Conservation (phyloP, 192 early-diverging fungal genomes). For the Coemansia biformis region DNA sequence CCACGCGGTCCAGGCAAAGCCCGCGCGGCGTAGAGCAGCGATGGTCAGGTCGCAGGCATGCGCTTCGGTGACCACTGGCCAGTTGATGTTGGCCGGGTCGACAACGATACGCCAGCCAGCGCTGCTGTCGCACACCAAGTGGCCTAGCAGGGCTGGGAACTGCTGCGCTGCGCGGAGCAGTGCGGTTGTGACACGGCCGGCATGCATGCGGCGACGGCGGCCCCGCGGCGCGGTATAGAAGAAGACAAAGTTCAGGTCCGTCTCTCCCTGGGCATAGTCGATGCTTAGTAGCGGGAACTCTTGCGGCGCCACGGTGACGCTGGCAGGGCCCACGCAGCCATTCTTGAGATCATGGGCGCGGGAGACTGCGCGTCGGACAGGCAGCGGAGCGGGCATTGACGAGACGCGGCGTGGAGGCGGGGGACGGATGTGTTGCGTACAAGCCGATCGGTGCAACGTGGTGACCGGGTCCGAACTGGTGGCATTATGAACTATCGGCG, state of each 20-base stretch:
- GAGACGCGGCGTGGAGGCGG: no score
- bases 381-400: no score
- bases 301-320: neutral
- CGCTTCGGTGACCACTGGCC: conserved; percentile 25
- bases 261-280: conserved; percentile 28
- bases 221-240: conserved; percentile 12
- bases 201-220: conserved; percentile 3
- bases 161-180: conserved; percentile 9
- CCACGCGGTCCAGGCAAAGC: conserved; percentile 20
- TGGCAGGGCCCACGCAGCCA: no score
- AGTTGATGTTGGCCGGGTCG: conserved; percentile 26
- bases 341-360: no score
- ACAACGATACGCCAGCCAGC: conserved; percentile 8
- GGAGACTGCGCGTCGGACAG: no score
- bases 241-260: conserved; percentile 37
- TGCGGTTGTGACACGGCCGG: conserved; percentile 5
- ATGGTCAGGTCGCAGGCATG: neutral
- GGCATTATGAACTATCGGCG: no score
- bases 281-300: conserved; percentile 24
- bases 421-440: no score
- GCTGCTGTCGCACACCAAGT: neutral
- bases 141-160: conserved; percentile 29
- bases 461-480: no score
- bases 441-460: no score
- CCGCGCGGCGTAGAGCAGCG: neutral